phyloP scores from a whole-genome alignment of 768 basidiomycete genomes.

The Tylopilus plumbeoviolaceoides region DNA sequence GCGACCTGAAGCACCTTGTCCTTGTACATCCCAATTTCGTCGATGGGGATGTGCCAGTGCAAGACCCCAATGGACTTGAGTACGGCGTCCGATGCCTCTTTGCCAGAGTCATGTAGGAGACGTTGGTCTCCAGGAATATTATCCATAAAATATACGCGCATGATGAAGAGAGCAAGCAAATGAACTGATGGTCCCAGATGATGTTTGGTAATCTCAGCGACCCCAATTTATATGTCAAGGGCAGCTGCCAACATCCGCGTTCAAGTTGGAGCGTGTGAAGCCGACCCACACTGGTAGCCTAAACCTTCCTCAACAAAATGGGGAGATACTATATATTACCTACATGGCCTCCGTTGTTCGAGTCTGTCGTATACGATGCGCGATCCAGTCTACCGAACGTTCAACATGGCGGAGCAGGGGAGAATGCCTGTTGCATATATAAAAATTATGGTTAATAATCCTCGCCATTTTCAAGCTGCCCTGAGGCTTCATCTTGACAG shows the following conservation, averaged over 20 bases:
- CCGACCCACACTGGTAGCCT: no score
- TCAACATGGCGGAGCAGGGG: background rate
- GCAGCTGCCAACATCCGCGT: background rate
- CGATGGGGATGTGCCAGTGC: constrained; percentile 65
- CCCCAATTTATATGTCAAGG: background rate
- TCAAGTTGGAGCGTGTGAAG: background rate
- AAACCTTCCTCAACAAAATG: no score
- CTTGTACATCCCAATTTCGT: constrained; percentile 34
- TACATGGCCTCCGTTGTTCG: background rate
- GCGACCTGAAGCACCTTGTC: constrained; percentile 51
- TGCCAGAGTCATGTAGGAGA: constrained; percentile 67
- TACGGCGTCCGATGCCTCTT: constrained; percentile 41
- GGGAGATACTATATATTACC: background rate
- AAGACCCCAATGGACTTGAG: constrained; percentile 61
- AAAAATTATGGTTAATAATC: background rate
- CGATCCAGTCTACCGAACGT: background rate
- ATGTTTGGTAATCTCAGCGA: no score
- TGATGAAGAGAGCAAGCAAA: constrained; percentile 21
- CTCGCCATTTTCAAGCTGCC: background rate
- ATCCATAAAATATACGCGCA: constrained; percentile 74
- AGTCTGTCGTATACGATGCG: background rate
- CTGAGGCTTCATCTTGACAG: no score
- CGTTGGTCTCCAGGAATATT: constrained; percentile 77
- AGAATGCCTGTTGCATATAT: background rate
- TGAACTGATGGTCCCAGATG: no score